Evolutionary conservation across 345 rosid species (phyloP).

Genomic region (Nasturtium officinale): DNA sequence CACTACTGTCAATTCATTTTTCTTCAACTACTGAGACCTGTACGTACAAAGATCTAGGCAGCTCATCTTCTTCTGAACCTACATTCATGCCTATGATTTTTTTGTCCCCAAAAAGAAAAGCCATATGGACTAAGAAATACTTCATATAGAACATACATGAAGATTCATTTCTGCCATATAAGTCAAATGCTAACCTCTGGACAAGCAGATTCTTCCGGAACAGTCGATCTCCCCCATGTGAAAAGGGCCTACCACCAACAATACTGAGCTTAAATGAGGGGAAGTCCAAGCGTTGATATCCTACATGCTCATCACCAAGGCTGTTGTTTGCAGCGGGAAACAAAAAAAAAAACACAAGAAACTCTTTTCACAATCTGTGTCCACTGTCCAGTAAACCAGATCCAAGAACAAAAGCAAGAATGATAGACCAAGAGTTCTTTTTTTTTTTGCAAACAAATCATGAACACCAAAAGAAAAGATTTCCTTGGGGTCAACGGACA

Average conservation of each 20-base stretch:
- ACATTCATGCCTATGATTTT: not conserved
- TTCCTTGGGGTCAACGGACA: not conserved
- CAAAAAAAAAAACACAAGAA: not conserved
- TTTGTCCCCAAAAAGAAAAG: not conserved
- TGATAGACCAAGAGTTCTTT: not conserved
- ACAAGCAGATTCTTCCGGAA: slow-evolving; percentile 60
- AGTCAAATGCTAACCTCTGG: slow-evolving; percentile 52
- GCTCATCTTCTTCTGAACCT: not conserved
- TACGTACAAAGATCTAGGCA: slow-evolving; percentile 6
- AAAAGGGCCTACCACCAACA: slow-evolving; percentile 94
- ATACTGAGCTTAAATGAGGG: slow-evolving; percentile 66
- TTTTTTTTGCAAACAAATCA: not conserved
- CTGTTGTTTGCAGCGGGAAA: slow-evolving; percentile 46
- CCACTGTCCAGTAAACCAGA: not conserved
- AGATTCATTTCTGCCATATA: slow-evolving; percentile 9
- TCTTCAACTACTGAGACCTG: not conserved
- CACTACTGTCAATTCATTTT: not conserved
- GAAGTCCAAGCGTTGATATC: slow-evolving; percentile 70
- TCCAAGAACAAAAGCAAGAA: not conserved
- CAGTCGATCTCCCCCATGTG: slow-evolving; percentile 68
- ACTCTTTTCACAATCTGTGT: not conserved
- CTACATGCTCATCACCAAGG: slow-evolving; percentile 82
- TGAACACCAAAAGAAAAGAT: not conserved
- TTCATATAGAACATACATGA: slow-evolving; percentile 3
- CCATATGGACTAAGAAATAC: not conserved